Percentiles rank a stretch among this genome's conserved stretches.
Conservation (phyloP, 257 asterid genomes). For the Cruciata laevipes region DNA sequence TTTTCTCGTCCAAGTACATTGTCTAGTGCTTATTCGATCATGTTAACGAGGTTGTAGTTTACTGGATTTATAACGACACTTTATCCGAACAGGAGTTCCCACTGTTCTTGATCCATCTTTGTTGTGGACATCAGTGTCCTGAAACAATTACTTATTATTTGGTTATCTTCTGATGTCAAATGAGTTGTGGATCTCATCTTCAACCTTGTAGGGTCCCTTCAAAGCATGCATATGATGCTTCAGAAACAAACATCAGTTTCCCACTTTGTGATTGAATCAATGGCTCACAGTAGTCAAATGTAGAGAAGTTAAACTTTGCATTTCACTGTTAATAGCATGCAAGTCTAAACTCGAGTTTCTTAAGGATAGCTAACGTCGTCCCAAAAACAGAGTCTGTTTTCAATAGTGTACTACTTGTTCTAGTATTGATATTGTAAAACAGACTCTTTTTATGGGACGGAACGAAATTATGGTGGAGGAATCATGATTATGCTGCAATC, state of each 20-base stretch:
- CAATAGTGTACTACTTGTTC: too few relatives aligned
- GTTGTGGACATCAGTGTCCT: conserved; percentile 10
- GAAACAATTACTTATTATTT: not conserved
- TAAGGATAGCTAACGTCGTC: not conserved
- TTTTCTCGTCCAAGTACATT: not conserved
- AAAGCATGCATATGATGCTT: conserved; percentile 11
- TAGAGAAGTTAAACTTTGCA: not conserved
- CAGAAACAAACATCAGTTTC: conserved; percentile 11
- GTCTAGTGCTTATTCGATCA: not conserved
- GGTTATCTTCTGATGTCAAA: conserved; percentile 5
- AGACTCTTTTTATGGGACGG: not conserved
- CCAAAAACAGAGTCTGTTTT: not conserved
- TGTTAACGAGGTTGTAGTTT: conserved; percentile 7
- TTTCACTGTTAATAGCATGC: conserved; percentile 5
- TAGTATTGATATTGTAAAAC: too few relatives aligned
- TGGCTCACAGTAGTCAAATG: conserved; percentile 22
- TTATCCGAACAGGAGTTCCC: conserved; percentile 13
- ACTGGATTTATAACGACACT: conserved; percentile 2
- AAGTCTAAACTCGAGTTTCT: conserved; percentile 5
- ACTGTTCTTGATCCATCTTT: conserved; percentile 13
- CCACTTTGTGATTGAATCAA: conserved; percentile 12
- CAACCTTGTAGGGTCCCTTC: conserved; percentile 5
- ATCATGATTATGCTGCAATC: conserved; percentile 14
- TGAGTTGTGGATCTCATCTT: conserved; percentile 12
- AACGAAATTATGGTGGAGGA: conserved; percentile 18